Percentiles rank a stretch among this genome's conserved stretches.
Evolutionary conservation across 768 basidiomycete species (phyloP).

Genomic region (Mycena olivaceomarginata): DNA sequence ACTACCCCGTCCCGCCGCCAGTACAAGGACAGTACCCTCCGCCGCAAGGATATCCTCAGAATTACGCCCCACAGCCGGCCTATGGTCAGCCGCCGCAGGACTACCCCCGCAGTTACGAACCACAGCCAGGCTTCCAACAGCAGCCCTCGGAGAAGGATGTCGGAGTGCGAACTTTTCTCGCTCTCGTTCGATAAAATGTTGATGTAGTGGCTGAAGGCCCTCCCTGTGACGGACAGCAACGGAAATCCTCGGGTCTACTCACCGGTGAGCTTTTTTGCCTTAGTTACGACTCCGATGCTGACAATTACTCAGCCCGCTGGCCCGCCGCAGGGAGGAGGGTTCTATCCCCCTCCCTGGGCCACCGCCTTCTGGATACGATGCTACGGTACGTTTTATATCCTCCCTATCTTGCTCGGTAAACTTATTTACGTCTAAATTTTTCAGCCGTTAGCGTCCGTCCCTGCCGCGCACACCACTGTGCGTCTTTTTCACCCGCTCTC

Average conservation of each 20-base stretch:
- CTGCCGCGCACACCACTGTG: constrained; percentile 20
- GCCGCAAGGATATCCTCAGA: constrained; percentile 13
- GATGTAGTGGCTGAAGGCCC: neutral
- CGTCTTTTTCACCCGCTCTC: neutral
- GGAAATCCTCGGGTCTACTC: neutral
- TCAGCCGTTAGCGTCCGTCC: neutral
- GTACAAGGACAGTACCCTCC: constrained; percentile 4
- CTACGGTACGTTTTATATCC: neutral
- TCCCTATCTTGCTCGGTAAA: neutral
- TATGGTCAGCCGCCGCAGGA: neutral
- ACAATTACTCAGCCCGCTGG: neutral
- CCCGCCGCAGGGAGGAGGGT: neutral
- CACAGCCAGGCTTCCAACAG: too few relatives aligned
- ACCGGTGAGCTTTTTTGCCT: neutral
- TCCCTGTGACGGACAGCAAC: neutral
- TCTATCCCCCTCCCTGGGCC: neutral
- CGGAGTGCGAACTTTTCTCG: neutral
- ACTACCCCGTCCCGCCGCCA: constrained; percentile 4
- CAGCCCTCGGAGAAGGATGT: neutral
- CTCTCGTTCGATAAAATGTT: neutral
- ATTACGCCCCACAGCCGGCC: neutral
- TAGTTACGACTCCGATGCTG: neutral
- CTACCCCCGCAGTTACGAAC: neutral
- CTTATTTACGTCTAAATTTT: neutral
- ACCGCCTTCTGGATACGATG: constrained; percentile 2